Evolutionary conservation across 129 eudicot species (phyloP), one percentile per base, ranked within the genome.

Genomic region (Silybum marianum): DNA sequence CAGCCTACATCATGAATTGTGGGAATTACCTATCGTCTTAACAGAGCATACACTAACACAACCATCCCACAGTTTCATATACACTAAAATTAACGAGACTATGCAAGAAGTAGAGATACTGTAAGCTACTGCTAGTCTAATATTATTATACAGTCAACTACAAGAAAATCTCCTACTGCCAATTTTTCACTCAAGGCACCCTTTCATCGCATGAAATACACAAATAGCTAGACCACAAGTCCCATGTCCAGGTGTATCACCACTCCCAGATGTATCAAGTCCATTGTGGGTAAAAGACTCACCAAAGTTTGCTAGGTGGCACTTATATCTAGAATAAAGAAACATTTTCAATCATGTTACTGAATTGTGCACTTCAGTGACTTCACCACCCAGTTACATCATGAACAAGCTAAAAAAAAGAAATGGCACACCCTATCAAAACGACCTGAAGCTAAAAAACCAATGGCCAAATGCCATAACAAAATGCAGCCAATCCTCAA

Each of bases 311-410:
- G 60, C 14, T 48, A 48, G 60, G 60, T 48, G 60, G 60, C n/a
- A 48, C 60, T 46, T 48, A 48, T 48, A 48, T 48, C 42, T 38
- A 38, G 9, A 38, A 5, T 38, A 38, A 38, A 38, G 9, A 38
- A 38, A 38, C 42, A 38, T 38, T 38, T 38, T 38, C 19, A 48
- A 4, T 48, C 60, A 48, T 48, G 60, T 48, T 14, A 48, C n/a
- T 48, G n/a, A 48, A 48, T 48, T 48, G n/a, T 48, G 60, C 19
- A 13, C 6, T 13, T 14, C n/a, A 16, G n/a, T 48, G 60, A 48
- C 19, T 48, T 48, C 60, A 48, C 19, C 60, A 48, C 60, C 60
- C 36, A 77, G 67, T 21, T 54, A 83, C 38, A 23, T 69, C 23
- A 69, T 30, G 67, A 18, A 60, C 67, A 60, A 60, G 19, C 22